phyloP scores from a whole-genome alignment of 768 basidiomycete species.

The Calocybe cyanea region DNA sequence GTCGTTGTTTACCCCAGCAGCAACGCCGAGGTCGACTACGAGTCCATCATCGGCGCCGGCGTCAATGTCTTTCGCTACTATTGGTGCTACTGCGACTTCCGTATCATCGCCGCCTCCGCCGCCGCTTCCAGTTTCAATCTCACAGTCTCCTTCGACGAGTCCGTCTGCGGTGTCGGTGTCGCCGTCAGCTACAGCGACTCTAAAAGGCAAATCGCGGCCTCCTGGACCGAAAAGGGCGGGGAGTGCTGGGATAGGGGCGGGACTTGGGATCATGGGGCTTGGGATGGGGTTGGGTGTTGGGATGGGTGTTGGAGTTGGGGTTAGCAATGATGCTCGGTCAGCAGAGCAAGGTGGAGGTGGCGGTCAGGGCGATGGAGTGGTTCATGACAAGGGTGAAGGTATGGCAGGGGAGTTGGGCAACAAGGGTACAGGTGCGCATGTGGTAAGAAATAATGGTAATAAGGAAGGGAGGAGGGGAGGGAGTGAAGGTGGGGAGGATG shows the following conservation, averaged over 20 bases:
- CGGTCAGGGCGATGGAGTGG: no score
- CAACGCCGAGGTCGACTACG: background rate
- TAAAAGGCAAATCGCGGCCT: constrained; percentile 1
- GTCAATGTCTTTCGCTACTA: background rate
- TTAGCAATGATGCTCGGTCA: constrained; percentile 3
- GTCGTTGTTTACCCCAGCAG: background rate
- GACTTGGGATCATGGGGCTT: constrained; percentile 22
- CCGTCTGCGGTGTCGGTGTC: no score
- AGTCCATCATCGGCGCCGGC: background rate
- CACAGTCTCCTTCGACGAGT: background rate
- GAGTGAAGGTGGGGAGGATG: background rate
- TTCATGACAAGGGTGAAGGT: background rate
- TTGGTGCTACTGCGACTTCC: no score
- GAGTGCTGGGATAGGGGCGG: constrained; percentile 15
- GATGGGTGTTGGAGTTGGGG: constrained; percentile 18
- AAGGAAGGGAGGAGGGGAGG: constrained; percentile 18
- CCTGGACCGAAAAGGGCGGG: constrained; percentile 2
- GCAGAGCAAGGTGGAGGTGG: background rate
- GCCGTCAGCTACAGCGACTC: background rate
- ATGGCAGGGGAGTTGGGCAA: background rate
- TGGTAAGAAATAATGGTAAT: constrained; percentile 17
- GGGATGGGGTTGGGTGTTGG: constrained; percentile 22
- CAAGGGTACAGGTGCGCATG: background rate
- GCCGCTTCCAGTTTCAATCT: background rate
- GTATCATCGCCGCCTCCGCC: background rate